Evolutionary conservation across 768 basidiomycete species (phyloP).

Genomic region (Leccinum disarticulatum): DNA sequence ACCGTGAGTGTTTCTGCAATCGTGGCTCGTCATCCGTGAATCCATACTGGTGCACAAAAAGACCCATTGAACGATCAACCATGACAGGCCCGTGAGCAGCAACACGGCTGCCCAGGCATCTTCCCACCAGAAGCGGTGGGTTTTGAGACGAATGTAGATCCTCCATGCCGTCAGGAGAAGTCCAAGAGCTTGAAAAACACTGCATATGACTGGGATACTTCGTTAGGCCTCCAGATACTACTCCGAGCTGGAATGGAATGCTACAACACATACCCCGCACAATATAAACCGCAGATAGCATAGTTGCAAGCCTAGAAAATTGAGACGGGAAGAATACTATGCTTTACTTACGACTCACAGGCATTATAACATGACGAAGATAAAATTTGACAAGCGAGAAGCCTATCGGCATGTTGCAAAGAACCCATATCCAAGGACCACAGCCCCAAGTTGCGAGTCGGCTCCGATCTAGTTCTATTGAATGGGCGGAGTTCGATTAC

Average conservation of each 20-base stretch:
- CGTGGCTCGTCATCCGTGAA: neutral
- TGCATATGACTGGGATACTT: constrained; percentile 7
- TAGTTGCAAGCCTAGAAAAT: neutral
- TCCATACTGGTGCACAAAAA: constrained; percentile 7
- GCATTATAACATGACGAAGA: neutral
- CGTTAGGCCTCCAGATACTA: neutral
- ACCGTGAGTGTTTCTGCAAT: neutral
- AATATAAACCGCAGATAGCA: constrained; percentile 1
- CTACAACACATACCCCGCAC: constrained; percentile 6
- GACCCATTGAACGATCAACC: constrained; percentile 13
- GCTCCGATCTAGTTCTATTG: neutral
- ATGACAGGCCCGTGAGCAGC: constrained; percentile 13
- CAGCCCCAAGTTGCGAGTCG: neutral
- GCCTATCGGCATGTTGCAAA: constrained; percentile 5
- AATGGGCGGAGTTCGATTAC: neutral
- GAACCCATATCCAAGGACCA: neutral
- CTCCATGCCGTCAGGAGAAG: constrained; percentile 19
- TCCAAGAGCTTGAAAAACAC: constrained; percentile 14
- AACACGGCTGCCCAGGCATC: constrained; percentile 16
- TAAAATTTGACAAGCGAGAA: constrained; percentile 6
- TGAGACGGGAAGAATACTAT: neutral
- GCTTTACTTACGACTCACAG: neutral
- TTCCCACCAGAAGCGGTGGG: constrained; percentile 21
- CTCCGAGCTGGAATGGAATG: neutral
- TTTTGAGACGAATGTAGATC: constrained; percentile 19